Evolutionary conservation across 192 early-diverging fungal genomes (phyloP).

Genomic region (Spizellomyces sp.): DNA sequence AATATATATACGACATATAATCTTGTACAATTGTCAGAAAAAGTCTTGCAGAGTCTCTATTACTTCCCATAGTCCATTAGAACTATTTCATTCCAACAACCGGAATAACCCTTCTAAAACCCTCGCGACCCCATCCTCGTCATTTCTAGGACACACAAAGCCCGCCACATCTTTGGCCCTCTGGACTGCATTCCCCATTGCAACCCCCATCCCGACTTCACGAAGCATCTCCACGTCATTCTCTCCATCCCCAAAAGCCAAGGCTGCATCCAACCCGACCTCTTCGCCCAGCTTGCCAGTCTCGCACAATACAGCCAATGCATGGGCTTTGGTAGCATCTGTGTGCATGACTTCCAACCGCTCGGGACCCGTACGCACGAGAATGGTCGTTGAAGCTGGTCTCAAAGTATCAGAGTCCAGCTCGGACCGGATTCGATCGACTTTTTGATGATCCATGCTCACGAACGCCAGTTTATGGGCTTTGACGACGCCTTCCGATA

Average conservation of each 20-base stretch:
- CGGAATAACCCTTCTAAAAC: constrained; percentile 20
- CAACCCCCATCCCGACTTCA: constrained; percentile 9
- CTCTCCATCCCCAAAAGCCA: constrained; percentile 29
- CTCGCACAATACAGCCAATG: background rate
- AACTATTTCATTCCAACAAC: background rate
- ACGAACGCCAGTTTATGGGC: constrained; percentile 1
- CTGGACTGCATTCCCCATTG: constrained; percentile 11
- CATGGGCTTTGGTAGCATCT: constrained; percentile 2
- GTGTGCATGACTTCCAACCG: constrained; percentile 14
- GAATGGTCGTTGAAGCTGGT: background rate
- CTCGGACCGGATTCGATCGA: background rate
- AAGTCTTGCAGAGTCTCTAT: background rate
- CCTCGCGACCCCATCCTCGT: constrained; percentile 13
- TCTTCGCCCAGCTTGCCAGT: constrained; percentile 5
- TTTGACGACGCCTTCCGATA: background rate
- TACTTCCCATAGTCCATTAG: background rate
- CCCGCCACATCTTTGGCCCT: constrained; percentile 6
- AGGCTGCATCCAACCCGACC: constrained; percentile 2
- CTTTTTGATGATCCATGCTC: background rate
- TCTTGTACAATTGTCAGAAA: background rate
- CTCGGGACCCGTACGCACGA: background rate
- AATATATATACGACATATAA: background rate
- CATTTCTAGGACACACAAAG: background rate
- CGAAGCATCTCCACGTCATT: constrained; percentile 24
- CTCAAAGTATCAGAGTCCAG: too few relatives aligned